Percentiles rank a stretch among this genome's conserved stretches.
These are phyloP conservation scores for Verticillium nonalfalfae DNA, from an alignment of 2,329 filamentous ascomycete genomes.

Conservation along the genomic window DNA sequence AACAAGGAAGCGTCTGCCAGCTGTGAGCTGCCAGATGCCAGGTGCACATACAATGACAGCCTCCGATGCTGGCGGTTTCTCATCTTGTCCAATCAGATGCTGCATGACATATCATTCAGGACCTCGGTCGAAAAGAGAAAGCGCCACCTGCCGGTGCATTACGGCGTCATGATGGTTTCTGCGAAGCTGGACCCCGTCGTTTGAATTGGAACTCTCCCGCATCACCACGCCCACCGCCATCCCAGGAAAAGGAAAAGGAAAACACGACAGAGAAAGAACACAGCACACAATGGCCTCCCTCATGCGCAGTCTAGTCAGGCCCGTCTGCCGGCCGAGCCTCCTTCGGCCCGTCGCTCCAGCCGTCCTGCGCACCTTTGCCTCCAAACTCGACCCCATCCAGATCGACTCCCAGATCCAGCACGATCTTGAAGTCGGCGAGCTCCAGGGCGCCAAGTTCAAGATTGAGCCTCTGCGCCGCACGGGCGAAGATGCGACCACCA, in stretches of 20 bases:
- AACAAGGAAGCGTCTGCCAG: too few species aligned
- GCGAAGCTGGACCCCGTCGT: too few species aligned
- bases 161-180: neutral
- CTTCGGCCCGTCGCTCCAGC: neutral
- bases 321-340: neutral
- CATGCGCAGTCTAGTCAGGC: neutral
- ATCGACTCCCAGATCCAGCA: conserved; percentile 8
- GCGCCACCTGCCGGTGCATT: neutral
- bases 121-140: neutral
- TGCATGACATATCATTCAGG: neutral
- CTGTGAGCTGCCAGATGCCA: neutral
- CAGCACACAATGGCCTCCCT: neutral
- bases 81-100: neutral
- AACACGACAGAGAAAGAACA: too few species aligned
- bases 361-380: neutral
- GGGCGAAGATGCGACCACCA: conserved; percentile 80
- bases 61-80: neutral
- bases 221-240: too few species aligned
- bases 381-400: conserved; percentile 3
- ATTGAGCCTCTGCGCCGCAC: conserved; percentile 82
- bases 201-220: too few species aligned
- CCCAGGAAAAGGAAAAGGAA: too few species aligned
- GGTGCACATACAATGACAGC: neutral
- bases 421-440: conserved; percentile 78
- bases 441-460: conserved; percentile 79